Evolutionary conservation across 495 filamentous ascomycete species (phyloP).

Genomic region (Aspergillus sparsus): DNA sequence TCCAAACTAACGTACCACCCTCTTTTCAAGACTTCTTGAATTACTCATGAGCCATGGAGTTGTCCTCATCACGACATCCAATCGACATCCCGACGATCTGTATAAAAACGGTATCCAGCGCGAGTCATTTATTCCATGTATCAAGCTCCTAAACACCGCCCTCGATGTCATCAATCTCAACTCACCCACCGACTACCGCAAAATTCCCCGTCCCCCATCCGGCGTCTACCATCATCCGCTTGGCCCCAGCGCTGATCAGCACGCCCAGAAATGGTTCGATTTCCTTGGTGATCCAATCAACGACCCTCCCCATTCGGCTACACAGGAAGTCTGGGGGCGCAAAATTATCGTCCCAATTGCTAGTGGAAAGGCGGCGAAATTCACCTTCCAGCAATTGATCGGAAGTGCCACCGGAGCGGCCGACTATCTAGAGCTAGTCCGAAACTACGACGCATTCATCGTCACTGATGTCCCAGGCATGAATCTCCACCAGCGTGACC

Average conservation of each 20-base stretch:
- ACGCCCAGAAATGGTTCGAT: slow-evolving; percentile 91
- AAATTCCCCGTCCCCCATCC: slow-evolving; percentile 89
- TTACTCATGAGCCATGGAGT: slow-evolving; percentile 93
- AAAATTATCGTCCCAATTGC: slow-evolving; percentile 84
- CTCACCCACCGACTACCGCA: slow-evolving; percentile 94
- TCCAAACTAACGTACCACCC: background rate
- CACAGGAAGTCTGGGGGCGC: slow-evolving; percentile 91
- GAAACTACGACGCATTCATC: slow-evolving; percentile 88
- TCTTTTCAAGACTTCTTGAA: slow-evolving; percentile 67
- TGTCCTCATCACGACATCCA: slow-evolving; percentile 94
- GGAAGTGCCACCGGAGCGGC: slow-evolving; percentile 84
- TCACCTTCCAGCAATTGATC: slow-evolving; percentile 88
- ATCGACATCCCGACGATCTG: slow-evolving; percentile 91
- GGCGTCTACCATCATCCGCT: slow-evolving; percentile 90
- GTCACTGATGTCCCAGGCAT: slow-evolving; percentile 90
- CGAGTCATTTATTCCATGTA: slow-evolving; percentile 91
- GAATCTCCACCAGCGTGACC: slow-evolving; percentile 81
- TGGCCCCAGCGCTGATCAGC: slow-evolving; percentile 70
- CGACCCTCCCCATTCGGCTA: slow-evolving; percentile 73
- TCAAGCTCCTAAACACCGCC: slow-evolving; percentile 80
- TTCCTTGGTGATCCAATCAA: slow-evolving; percentile 82
- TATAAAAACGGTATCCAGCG: slow-evolving; percentile 99
- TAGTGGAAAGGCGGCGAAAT: slow-evolving; percentile 83
- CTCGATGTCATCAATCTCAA: slow-evolving; percentile 91
- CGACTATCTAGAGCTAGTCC: slow-evolving; percentile 91